Evolutionary conservation across 164 flowering plant genomes (phyloP), one percentile per base, ranked within the genome.

Genomic region (Umbellularia californica): DNA sequence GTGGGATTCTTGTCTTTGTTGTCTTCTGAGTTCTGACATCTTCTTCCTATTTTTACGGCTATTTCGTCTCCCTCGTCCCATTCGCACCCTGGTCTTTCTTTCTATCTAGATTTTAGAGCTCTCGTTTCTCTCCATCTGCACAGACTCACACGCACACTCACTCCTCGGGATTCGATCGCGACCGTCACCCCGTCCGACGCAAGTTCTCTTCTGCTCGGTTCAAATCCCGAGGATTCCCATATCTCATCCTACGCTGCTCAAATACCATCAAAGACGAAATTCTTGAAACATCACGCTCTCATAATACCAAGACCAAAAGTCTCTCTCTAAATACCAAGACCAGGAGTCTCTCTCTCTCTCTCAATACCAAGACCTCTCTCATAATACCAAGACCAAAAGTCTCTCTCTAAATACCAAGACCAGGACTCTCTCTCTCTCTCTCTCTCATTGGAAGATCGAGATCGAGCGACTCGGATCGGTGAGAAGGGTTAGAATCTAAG

Each of bases 31-130:
- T 69, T 69, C 27, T 22, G 50, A 2, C 2, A 6, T 5, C 60
- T 5, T 13, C n/a, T 55, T 55, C 60, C 20, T 73, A 73, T 73
- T 41, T 65, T 83, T 82, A 80, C 76, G 77, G 83, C 69, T 30
- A 50, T 65, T 77, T 76, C 70, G 65, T 80, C 76, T 78, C 78
- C 74, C 67, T 79, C 79, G 80, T 81, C 68, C 82, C 79, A 79
- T 79, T 68, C 76, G 58, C 70, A 64, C 30, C 10, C 63, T 81
- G 79, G 77, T 74, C 62, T 63, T 73, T 73, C 47, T 41, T 41
- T 41, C 47, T 7, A 2, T 41, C 9, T 41, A 41, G 47, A 41
- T 41, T 41, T 9, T 50, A 47, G 27, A 41, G 67, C 19, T 64
- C 17, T 15, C 17, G 3, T 68, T 9, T 14, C 70, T 17, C 24